Base-by-base conservation (phyloP, 257 asterid species). In the Paraleonurus japonicus region DNA sequence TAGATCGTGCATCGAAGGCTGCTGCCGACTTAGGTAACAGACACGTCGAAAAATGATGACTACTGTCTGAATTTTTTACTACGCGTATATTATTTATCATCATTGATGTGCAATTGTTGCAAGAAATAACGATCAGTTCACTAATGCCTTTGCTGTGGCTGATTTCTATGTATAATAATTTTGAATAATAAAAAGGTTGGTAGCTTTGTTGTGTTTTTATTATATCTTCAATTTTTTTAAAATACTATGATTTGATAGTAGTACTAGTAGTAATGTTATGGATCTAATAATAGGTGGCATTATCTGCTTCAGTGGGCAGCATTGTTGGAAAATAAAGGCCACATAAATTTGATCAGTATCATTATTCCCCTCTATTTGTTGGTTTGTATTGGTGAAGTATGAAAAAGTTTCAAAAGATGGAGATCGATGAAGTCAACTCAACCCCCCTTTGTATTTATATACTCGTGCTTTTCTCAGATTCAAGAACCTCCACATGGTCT, bases 1-100 rank as follows among this genome's bases (percentile, higher is more conserved):
- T 87, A 4, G 84, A 80, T 77, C 83, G 84, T 2, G 90, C 86
- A 1, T 67, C 94, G 37, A 80, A 78, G 77, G 84, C 80, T 47
- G 85, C 90, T 11, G 87, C 94, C 8, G 83, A 87, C 26, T 73
- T 87, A 67, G 89, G 79, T 19, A 73, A 61, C 22, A 51, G 66
- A 61, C 68, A 76, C 28, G 65, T 61, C 22, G 12, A 69, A 39
- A 75, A 78, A 65, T 77, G 72, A 79, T 0, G 63, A 35, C 7
- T 28, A 2, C 0, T 48, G 54, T n/a, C 54, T 7, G 26, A 50
- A n/a, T n/a, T n/a, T 16, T 50, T 17, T 50, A 17, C 51, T 6
- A 43, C 8, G 39, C 10, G 17, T 43, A 15, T 43, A 37, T 37
- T 9, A 12, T 11, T 12, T 15, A 63, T 22, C 54, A 24, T n/a